phyloP scores from a whole-genome alignment of 2,329 filamentous ascomycete species.

The Chaetomium globosum region DNA sequence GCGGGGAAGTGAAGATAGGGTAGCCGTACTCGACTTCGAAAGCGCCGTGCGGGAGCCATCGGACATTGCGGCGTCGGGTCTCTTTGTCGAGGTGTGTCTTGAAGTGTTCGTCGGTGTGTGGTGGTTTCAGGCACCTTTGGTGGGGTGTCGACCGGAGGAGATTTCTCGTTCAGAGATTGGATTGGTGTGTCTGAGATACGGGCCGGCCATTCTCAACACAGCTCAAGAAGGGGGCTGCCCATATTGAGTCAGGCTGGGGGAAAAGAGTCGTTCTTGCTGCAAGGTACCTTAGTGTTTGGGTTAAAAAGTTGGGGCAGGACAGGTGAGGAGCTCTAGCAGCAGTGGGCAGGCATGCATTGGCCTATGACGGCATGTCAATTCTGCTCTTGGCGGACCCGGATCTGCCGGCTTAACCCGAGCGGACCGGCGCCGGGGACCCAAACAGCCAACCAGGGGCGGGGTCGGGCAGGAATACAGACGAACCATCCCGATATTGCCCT shows the following conservation, averaged over 20 bases:
- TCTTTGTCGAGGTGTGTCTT: constrained; percentile 13
- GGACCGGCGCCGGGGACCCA: constrained; percentile 12
- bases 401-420: constrained; percentile 29
- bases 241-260: constrained; percentile 5
- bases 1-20: not conserved
- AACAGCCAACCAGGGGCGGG: constrained; percentile 13
- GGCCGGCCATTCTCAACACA: constrained; percentile 25
- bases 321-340: constrained; percentile 5
- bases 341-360: constrained; percentile 1
- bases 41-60: constrained; percentile 41
- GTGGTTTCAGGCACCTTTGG: not conserved
- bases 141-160: not conserved
- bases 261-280: constrained; percentile 6
- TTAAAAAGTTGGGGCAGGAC: not conserved
- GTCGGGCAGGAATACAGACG: not conserved
- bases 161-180: constrained; percentile 4
- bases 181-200: constrained; percentile 13
- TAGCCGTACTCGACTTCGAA: constrained; percentile 42
- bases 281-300: not conserved
- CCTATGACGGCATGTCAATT: constrained; percentile 33
- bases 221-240: constrained; percentile 10
- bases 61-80: constrained; percentile 39
- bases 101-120: not conserved
- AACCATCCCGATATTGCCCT: constrained; percentile 9
- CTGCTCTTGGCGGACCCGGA: constrained; percentile 21